Base-by-base conservation (phyloP, 225 moss, liverwort and hornwort genomes). In the Lunularia cruciata region DNA sequence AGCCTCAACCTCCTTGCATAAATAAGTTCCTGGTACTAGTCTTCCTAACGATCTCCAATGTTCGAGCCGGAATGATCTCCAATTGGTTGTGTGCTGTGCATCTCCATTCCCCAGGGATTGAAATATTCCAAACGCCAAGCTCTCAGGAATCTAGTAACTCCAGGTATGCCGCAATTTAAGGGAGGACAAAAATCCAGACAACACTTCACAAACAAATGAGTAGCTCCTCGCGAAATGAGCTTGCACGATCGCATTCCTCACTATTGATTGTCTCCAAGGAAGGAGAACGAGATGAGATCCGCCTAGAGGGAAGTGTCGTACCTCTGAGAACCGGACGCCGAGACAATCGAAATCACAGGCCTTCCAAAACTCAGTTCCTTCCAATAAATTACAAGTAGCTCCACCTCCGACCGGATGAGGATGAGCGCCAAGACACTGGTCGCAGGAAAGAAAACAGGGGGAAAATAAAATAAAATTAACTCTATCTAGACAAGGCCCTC, bases 241-340 rank as follows among this genome's bases (percentile, higher is more conserved):
- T 31, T 32, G 31, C 27, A 57, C 26, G 32, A 31, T 4, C 30
- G 55, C 55, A 55, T 27, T 55, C 30, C 31, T 30, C 55, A 28
- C 25, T 57, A 1, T 16, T 32, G 25, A 57, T 18, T 30, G 32
- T 57, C 32, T 11, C 13, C 56, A 32, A 57, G 10, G 32, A 30
- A 32, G 32, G 3, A 57, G 9, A 57, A 5, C 4, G 5, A 20
- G 53, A 55, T 2, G 55, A 57, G 30, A 57, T 57, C 32, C 31
- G 10, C 5, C 14, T 15, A 11, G 2, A 57, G 12, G 33, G 26
- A 57, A 57, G 33, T 57, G 56, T 32, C 56, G 32, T 57, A 57
- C 56, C 56, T 57, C 56, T 30, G 30, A 57, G 56, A 57, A 32
- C 30, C 31, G 56, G 43, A 57, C 5, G 56, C 56, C 23, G 56